Evolutionary conservation across 352 stramenopile genomes (phyloP), one percentile per base, ranked within the genome.

Genomic region (Globisporangium paddicum): DNA sequence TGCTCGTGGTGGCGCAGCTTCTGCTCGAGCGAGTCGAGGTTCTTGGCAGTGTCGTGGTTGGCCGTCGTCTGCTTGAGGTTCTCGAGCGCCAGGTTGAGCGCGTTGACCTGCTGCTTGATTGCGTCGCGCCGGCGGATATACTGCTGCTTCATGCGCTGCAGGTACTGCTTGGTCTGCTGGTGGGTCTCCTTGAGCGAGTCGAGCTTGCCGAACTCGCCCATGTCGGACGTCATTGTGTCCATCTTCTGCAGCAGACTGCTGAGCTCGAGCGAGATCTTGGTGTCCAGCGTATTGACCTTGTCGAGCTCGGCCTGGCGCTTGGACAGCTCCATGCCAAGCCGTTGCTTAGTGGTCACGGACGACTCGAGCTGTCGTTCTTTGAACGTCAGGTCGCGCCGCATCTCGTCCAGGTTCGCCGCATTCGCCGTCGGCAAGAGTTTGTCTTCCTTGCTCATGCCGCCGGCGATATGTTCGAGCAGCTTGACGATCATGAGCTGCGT

Each of bases 341-440:
- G 79, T 59, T 91, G 78, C 72, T 95, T 96, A 6, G 90, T 97
- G 26, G 86, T 84, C 44, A 94, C 71, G 18, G 82, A 90, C 7
- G 79, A 95, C 68, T 96, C 90, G n/a, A 97, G 80, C 62, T 97
- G 90, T 16, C 83, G 80, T 67, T 98, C 87, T 67, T 98, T 98
- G 69, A 97, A 97, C 26, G 65, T 90, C 48, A 96, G 67, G 54
- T 97, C 88, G 28, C 77, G 76, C 32, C 88, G 73, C 86, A 98
- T 95, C 64, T 97, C 92, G 32, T 93, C 79, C 4, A 90, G 69
- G 28, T 86, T 87, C 5, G 72, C 62, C 5, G 76, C 75, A 45
- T 82, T 86, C 18, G 79, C 73, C 0, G 55, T 67, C 5, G 71
- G 74, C 8, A 90, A 75, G 37, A 97, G 60, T 66, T 96, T 94